Percentiles rank a stretch among this genome's conserved stretches.
phyloP scores from a whole-genome alignment of 805 yeast genomes.

The Limtongozyma cylindracea region DNA sequence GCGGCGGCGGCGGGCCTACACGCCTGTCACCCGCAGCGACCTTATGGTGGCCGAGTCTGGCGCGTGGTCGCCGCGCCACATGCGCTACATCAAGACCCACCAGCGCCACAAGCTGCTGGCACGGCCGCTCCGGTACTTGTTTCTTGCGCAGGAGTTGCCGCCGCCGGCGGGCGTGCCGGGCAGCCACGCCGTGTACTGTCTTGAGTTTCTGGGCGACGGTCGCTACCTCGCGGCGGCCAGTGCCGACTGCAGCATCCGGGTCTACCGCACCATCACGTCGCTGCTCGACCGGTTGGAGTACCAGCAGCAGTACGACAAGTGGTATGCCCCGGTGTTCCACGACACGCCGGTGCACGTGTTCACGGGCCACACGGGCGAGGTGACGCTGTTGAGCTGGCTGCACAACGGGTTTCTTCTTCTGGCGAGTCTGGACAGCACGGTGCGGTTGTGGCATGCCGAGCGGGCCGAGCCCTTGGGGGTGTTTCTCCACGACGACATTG shows the following conservation, averaged over 20 bases:
- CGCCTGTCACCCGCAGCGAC: no score
- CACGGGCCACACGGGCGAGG: constrained; percentile 41
- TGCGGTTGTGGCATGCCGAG: constrained; percentile 65
- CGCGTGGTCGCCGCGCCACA: no score
- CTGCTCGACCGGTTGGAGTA: constrained; percentile 37
- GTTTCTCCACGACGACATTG: constrained; percentile 59
- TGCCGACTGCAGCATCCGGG: constrained; percentile 34
- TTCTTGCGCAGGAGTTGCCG: no score
- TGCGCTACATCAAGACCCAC: no score
- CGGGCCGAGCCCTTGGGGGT: constrained; percentile 33
- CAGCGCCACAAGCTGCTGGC: no score
- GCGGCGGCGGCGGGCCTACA: no score
- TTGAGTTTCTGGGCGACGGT: constrained; percentile 61
- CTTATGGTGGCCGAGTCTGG: no score
- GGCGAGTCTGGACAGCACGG: constrained; percentile 71
- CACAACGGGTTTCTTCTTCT: constrained; percentile 59
- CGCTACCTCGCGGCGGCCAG: constrained; percentile 70
- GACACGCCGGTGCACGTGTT: constrained; percentile 33
- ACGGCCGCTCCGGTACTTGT: no score
- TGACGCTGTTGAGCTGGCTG: constrained; percentile 72
- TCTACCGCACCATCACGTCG: constrained; percentile 65
- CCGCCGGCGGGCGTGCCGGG: no score
- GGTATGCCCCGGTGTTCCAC: constrained; percentile 52
- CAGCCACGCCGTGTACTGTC: no score
- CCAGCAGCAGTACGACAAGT: constrained; percentile 3